Evolutionary conservation across 2,329 filamentous ascomycete genomes (phyloP).

Genomic region (Colletotrichum tofieldiae): DNA sequence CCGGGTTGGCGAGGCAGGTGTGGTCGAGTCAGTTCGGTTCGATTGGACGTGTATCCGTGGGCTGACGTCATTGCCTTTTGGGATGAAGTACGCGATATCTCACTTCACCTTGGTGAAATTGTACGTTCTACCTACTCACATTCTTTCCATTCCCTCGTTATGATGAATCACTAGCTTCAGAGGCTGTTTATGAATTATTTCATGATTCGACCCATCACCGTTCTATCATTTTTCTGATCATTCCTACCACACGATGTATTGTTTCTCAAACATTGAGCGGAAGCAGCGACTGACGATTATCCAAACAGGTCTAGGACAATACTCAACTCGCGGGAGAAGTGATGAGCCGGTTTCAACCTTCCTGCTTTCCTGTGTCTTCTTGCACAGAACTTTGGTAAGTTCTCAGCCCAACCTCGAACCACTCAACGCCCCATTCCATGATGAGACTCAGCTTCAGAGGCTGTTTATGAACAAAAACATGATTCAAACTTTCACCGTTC

Average conservation of each 20-base stretch:
- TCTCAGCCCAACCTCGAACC: no score
- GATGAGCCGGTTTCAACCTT: no score
- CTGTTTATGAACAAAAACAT: slow-evolving; percentile 62
- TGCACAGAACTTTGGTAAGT: background rate
- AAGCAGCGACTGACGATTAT: background rate
- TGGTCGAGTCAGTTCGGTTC: background rate
- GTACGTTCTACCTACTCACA: background rate
- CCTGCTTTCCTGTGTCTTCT: no score
- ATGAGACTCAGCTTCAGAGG: slow-evolving; percentile 61
- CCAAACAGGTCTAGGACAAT: background rate
- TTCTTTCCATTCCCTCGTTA: slow-evolving; percentile 35
- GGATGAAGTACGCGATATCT: background rate
- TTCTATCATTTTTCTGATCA: slow-evolving; percentile 47
- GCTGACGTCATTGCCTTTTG: background rate
- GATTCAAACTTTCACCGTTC: slow-evolving; percentile 56
- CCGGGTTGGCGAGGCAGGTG: background rate
- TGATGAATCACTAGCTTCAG: slow-evolving; percentile 60
- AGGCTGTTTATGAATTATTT: slow-evolving; percentile 64
- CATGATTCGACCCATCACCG: slow-evolving; percentile 58
- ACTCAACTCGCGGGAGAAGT: background rate
- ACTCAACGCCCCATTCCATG: slow-evolving; percentile 46
- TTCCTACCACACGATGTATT: background rate
- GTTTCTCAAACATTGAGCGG: background rate
- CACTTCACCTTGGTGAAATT: no score
- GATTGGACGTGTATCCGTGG: background rate